Base-by-base conservation (phyloP, 176 grass and related monocot species). In the Ensete glaucum region DNA sequence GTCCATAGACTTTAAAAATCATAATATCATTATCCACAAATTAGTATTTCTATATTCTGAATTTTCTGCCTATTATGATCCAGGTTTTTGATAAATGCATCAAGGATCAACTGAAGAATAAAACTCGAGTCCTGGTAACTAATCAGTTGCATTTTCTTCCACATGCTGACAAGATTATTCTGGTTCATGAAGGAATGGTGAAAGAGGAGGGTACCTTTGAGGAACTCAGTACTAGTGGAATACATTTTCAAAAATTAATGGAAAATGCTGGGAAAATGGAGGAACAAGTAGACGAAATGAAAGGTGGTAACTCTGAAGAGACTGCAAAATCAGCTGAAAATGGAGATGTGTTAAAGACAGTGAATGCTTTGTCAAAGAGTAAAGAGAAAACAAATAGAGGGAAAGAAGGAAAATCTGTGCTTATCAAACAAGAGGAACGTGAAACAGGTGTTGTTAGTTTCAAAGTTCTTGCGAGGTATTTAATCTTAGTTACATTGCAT, bases 241-340 rank as follows among this genome's bases (percentile, higher is more conserved):
- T 89, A 20, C 85, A 91, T 48, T 99, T 99, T 75, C 89, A 94
- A 75, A 99, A 89, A 23, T 84, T 99, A 50, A 99, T 99, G 95
- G 95, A 99, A 91, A 99, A 99, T 83, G 95, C 95, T 85, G 95
- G 95, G 64, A 99, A 99, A 86, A 91, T 99, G 95, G 95, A 99
- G 69, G 95, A 99, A 82, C 86, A 99, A 63, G 76, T 72, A n/a
- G 88, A 99, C 79, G 95, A 94, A 60, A 90, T 90, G 75, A 51
- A 76, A 10, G 91, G 74, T 65, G 90, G 26, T 53, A 87, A 83
- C 77, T 29, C 52, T 65, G 53, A 51, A 60, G 85, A 85, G 50
- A 64, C 59, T 73, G 60, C 27, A 76, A 89, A 99, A 62, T 51
- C 79, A 53, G 80, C 81, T 77, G 84, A 82, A 77, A 90, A 94